These are phyloP conservation scores for Macrotyloma uniflorum DNA, from an alignment of 306 rosid species.

Conservation along the genomic window DNA sequence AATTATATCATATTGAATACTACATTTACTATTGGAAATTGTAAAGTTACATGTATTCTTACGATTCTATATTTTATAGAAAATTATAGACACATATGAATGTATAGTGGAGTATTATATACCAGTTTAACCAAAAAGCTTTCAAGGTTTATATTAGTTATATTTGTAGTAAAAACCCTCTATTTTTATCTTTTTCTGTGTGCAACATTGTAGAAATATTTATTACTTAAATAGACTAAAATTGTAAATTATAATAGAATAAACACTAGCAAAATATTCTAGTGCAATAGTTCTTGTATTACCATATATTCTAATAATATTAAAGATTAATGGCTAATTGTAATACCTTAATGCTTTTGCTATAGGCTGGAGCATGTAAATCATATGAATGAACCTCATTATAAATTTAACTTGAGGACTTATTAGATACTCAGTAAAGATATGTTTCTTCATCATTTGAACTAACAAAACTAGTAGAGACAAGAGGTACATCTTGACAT, in stretches of 20 bases:
- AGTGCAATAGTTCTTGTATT: neutral
- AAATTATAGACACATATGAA: slow-evolving; percentile 36
- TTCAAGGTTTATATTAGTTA: slow-evolving; percentile 10
- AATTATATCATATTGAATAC: slow-evolving; percentile 47
- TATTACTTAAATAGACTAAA: neutral
- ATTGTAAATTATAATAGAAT: slow-evolving; percentile 4
- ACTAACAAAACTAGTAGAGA: slow-evolving; percentile 18
- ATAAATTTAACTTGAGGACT: slow-evolving; percentile 6
- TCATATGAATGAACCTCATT: slow-evolving; percentile 4
- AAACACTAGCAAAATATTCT: neutral
- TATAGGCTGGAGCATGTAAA: neutral
- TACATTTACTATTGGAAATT: slow-evolving; percentile 41
- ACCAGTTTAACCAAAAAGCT: slow-evolving; percentile 21
- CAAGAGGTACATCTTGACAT: neutral
- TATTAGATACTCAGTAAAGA: neutral
- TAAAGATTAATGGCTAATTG: slow-evolving; percentile 6
- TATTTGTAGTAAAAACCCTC: slow-evolving; percentile 14
- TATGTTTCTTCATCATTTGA: slow-evolving; percentile 18
- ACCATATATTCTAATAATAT: neutral
- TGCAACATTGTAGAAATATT: slow-evolving; percentile 20
- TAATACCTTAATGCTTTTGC: neutral
- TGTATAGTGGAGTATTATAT: slow-evolving; percentile 24
- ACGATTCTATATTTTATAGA: slow-evolving; percentile 33
- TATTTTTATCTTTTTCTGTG: neutral
- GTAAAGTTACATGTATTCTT: slow-evolving; percentile 38